These are phyloP conservation scores for Daldinia sp. DNA, from an alignment of 2,329 filamentous ascomycete genomes.

Conservation along the genomic window DNA sequence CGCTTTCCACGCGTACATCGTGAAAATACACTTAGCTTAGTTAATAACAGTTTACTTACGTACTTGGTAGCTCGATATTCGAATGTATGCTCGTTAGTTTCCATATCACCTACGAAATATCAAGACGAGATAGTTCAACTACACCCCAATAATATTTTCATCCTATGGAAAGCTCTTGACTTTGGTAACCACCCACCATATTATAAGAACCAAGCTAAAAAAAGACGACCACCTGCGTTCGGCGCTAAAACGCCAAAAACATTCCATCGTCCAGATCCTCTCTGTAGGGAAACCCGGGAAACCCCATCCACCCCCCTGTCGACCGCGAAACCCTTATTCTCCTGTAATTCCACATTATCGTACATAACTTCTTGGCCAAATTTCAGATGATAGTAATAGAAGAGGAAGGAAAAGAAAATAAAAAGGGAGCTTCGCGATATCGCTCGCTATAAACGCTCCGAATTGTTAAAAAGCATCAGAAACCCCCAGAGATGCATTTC, in stretches of 20 bases:
- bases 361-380: conserved; percentile 27
- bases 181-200: conserved; percentile 12
- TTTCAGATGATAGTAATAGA: neutral
- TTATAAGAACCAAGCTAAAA: conserved; percentile 1
- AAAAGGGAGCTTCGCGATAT: too few species aligned
- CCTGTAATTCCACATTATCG: conserved; percentile 32
- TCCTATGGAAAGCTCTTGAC: conserved; percentile 21
- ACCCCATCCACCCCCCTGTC: conserved; percentile 11
- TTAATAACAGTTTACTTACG: too few species aligned
- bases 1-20: too few species aligned
- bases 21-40: too few species aligned
- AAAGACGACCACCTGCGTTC: conserved; percentile 16
- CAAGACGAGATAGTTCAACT: conserved; percentile 4
- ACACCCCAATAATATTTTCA: conserved; percentile 22
- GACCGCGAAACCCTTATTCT: conserved; percentile 5
- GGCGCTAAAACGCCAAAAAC: conserved; percentile 32
- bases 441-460: neutral
- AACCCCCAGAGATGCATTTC: neutral
- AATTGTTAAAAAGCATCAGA: conserved; percentile 10
- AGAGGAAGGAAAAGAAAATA: neutral
- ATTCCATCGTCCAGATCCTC: neutral
- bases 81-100: too few species aligned
- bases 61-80: too few species aligned
- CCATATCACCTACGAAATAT: neutral
- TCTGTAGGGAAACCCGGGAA: neutral